A percentile compares a stretch with the other conserved stretches of the same genome.
phyloP scores from a whole-genome alignment of 2,329 filamentous ascomycete species.

The Colletotrichum sp. region DNA sequence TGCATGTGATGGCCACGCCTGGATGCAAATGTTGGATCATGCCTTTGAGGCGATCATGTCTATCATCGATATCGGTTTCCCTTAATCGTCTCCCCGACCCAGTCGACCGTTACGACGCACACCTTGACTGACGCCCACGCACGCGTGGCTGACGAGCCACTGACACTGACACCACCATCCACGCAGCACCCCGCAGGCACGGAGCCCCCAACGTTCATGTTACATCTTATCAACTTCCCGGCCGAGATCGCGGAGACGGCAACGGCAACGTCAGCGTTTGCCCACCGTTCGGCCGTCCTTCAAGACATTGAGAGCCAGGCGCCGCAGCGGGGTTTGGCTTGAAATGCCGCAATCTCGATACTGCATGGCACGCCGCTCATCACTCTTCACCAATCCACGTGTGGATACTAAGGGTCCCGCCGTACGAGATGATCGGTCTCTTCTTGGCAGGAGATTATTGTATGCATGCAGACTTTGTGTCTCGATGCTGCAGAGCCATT shows the following conservation, averaged over 20 bases:
- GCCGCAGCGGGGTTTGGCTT: neutral
- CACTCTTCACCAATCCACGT: constrained; percentile 11
- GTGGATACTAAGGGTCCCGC: constrained; percentile 1
- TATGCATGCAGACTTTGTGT: neutral
- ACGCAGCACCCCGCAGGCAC: neutral
- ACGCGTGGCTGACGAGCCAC: neutral
- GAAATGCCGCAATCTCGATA: constrained; percentile 19
- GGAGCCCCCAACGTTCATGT: constrained; percentile 4
- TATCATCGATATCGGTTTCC: neutral
- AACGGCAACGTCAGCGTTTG: constrained; percentile 14
- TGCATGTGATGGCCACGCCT: neutral
- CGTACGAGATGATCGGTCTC: constrained; percentile 1
- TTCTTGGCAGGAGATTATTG: neutral
- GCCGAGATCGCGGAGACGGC: constrained; percentile 18
- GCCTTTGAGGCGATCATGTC: neutral
- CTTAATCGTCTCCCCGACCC: neutral
- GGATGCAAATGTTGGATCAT: neutral
- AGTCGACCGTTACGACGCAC: neutral
- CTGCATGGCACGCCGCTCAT: constrained; percentile 4
- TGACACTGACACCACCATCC: neutral
- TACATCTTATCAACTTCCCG: constrained; percentile 1
- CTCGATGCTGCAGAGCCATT: neutral
- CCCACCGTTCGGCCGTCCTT: neutral
- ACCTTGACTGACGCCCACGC: neutral
- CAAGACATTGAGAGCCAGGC: neutral